These are phyloP conservation scores for Sporothrix phasma DNA, from an alignment of 2,329 filamentous ascomycete genomes.

Conservation along the genomic window DNA sequence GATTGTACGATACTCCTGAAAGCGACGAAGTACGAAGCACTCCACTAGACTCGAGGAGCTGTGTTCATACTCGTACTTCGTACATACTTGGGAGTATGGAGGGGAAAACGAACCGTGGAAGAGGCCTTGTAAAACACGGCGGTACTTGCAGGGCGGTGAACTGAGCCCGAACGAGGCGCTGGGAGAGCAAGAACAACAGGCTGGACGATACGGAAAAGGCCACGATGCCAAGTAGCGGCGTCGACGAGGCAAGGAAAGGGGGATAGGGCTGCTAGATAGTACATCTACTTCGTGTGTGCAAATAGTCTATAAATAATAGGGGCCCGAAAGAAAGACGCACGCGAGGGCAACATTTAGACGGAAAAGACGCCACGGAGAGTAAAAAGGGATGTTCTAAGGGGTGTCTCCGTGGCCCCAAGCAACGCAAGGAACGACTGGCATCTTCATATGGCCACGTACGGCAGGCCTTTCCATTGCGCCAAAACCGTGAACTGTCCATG, in stretches of 20 bases:
- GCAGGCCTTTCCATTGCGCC: not conserved
- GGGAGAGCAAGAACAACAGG: not conserved
- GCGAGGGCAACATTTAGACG: not conserved
- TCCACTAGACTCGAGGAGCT: too few relatives aligned
- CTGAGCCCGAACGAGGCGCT: not conserved
- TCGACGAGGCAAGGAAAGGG: not conserved
- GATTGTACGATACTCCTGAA: too few relatives aligned
- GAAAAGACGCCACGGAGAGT: not conserved
- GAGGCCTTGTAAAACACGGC: too few relatives aligned
- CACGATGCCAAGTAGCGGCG: not conserved
- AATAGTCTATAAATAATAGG: too few relatives aligned
- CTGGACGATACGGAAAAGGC: not conserved
- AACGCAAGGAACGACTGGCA: not conserved
- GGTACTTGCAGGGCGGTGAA: not conserved
- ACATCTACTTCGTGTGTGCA: too few relatives aligned
- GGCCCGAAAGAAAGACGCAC: not conserved
- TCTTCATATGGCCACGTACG: not conserved
- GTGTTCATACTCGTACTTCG: too few relatives aligned
- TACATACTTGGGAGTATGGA: too few relatives aligned
- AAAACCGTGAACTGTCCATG: not conserved
- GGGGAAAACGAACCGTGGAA: slow-evolving; percentile 1
- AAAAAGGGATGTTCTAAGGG: not conserved
- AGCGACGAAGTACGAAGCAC: too few relatives aligned
- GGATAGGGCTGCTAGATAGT: not conserved
- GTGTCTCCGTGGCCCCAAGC: not conserved